A percentile compares a stretch with the other conserved stretches of the same genome.
Conservation (phyloP, 2,329 filamentous ascomycete genomes). For the Gnomoniopsis smithogilvyi region DNA sequence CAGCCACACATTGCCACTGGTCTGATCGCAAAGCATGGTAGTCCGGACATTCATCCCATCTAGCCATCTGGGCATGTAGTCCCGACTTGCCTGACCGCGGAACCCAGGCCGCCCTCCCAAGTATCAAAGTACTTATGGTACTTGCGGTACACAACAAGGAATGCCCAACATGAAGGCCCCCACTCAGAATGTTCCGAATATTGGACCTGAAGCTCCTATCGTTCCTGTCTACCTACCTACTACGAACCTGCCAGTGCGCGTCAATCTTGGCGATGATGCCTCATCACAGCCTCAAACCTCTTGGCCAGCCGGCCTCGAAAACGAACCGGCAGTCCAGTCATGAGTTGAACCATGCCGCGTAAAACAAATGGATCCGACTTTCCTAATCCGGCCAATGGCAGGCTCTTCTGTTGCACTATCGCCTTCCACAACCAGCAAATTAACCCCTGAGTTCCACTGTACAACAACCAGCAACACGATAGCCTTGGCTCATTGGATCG, state of each 20-base stretch:
- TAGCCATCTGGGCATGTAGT: too few species aligned
- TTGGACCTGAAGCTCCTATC: conserved; percentile 6
- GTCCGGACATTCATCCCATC: background rate
- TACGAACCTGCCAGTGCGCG: background rate
- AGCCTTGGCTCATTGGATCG: conserved; percentile 16
- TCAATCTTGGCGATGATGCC: background rate
- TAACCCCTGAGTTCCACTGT: conserved; percentile 5
- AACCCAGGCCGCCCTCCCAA: background rate
- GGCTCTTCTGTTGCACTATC: conserved; percentile 5
- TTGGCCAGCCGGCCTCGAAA: conserved; percentile 14
- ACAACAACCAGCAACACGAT: conserved; percentile 3
- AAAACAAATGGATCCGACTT: conserved; percentile 6
- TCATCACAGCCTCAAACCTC: conserved; percentile 12
- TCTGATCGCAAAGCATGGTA: too few species aligned
- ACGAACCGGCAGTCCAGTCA: conserved; percentile 4
- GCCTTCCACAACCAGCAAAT: background rate
- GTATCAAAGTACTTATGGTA: background rate
- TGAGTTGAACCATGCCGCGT: background rate
- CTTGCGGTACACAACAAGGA: background rate
- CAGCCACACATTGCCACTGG: too few species aligned
- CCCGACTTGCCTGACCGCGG: background rate
- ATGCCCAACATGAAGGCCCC: background rate
- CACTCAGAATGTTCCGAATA: background rate
- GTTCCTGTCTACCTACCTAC: background rate
- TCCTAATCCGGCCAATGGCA: conserved; percentile 4